Evolutionary conservation across 2,329 filamentous ascomycete species (phyloP).

Genomic region (Ophiostoma himal-ulmi): DNA sequence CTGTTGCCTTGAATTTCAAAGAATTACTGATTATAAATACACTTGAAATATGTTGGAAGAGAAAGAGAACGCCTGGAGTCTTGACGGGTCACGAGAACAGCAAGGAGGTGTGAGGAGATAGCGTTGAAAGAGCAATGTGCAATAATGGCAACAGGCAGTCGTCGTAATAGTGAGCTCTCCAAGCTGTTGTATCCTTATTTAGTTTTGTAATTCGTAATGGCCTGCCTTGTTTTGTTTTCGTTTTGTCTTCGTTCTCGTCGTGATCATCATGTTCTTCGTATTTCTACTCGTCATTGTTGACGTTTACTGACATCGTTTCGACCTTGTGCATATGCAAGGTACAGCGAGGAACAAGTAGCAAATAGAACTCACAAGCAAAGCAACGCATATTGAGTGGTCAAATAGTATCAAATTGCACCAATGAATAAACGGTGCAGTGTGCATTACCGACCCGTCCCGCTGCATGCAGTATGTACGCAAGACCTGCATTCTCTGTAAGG

Average conservation of each 20-base stretch:
- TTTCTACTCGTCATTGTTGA: not conserved
- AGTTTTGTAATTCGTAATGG: not conserved
- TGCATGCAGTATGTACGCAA: not conserved
- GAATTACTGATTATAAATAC: not conserved
- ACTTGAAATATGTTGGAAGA: not conserved
- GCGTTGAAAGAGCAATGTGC: not conserved
- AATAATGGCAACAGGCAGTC: not conserved
- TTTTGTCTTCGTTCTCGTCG: not conserved
- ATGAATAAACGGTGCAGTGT: not conserved
- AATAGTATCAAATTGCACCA: not conserved
- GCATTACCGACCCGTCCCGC: constrained; percentile 3
- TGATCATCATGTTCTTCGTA: not conserved
- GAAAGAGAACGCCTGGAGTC: not conserved
- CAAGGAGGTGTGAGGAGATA: not conserved
- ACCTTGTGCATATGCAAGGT: constrained; percentile 7
- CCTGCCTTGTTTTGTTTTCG: not conserved
- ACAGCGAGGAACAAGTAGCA: not conserved
- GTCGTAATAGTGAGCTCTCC: not conserved
- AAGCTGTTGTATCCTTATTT: not conserved
- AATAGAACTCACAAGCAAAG: not conserved
- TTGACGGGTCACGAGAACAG: not conserved
- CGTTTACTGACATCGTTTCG: not conserved
- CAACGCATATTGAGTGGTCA: not conserved
- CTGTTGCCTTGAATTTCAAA: not conserved
- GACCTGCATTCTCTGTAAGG: not conserved